Base-by-base conservation (phyloP, 2,329 filamentous ascomycete species). In the Penicillium sp. region DNA sequence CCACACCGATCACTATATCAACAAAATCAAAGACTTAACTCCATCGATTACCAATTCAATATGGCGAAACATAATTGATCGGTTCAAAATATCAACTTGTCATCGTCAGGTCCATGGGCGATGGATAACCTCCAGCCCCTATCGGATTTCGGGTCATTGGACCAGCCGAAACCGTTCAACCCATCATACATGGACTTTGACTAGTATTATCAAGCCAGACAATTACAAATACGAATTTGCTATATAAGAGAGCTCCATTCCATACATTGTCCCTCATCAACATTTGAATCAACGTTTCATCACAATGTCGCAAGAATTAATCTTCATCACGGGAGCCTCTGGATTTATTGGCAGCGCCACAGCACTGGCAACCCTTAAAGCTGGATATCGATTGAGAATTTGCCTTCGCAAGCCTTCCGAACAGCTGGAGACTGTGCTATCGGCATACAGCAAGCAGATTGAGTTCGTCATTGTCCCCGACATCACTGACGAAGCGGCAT, bases 261-360 rank as follows among this genome's bases (percentile, higher is more conserved):
- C 13, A 36, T 36, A 5, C 32, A 5, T 13, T 10, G 32, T 34
- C 32, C 32, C 32, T 34, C 18, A 18, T 18, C 18, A 18, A 18
- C 24, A 27, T 7, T 5, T 6, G 6, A 13, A 36, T n/a, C 42
- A 27, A 43, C 40, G 38, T 5, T 10, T 14, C 75, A 72, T 43
- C 16, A 53, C 24, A 18, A 62, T 63, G 61, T 14, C 58, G 11
- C 14, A 22, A 2, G 51, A 31, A 27, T 46, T 67, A 9, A 55
- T 68, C 32, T 67, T 67, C 48, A 63, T 68, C 13, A 69, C 67
- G 6, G 65, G 67, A 2, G 62, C 60, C 9, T 58, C 60, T 2
- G 67, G 66, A 9, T 68, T 67, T 29, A 60, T 69, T 42, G 67
- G 67, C 5, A 64, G 62, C 4, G 56, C 56, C 24, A 59, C 57